Base-by-base conservation (phyloP, 2,329 filamentous ascomycete species). In the Xylaria sp. region DNA sequence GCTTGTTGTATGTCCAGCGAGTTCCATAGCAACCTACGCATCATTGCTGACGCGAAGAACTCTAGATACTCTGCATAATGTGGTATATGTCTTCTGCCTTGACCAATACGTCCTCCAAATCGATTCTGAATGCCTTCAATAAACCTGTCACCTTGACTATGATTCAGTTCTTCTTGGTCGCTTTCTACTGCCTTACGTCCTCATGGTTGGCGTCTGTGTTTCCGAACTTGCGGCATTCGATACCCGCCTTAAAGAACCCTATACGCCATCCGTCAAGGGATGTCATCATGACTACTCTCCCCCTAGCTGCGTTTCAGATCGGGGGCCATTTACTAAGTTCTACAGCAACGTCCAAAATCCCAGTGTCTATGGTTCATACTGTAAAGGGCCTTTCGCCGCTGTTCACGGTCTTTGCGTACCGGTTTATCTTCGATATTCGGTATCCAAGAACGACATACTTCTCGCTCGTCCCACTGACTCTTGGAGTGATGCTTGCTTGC, bases 21-120 rank as follows among this genome's bases (percentile, higher is more conserved):
- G 70, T 64, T 53, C 39, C 42, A 45, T 24, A 54, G 29, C 43
- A 19, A 45, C 49, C 47, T 39, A 43, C 43, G 41, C 45, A 42
- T 48, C 46, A 34, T 57, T 65, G 63, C 67, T 72, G 65, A 69
- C 53, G 11, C 63, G 48, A 26, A 48, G 50, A 51, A 37, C 56
- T 64, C 63, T 73, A 97, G 93, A 74, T 83, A 46, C 86, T 97
- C 44, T 97, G 93, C 74, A 76, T 92, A 53, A 76, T 93, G 68
- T 97, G 94, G 94, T 99, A 97, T 78, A 83, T 90, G 71, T 96
- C 92, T 20, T 97, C 93, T 40, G 94, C 95, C 59, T 78, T 97
- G 64, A 97, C 94, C 58, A 99, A 97, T 71, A 97, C 94, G 2
- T 97, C 94, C 20, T 97, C 94, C 48, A 99, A 99, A 76, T 90